A percentile compares a stretch with the other conserved stretches of the same genome.
phyloP scores from a whole-genome alignment of 2,329 filamentous ascomycete species.

The Nothophaeocryptopus gaeumannii region DNA sequence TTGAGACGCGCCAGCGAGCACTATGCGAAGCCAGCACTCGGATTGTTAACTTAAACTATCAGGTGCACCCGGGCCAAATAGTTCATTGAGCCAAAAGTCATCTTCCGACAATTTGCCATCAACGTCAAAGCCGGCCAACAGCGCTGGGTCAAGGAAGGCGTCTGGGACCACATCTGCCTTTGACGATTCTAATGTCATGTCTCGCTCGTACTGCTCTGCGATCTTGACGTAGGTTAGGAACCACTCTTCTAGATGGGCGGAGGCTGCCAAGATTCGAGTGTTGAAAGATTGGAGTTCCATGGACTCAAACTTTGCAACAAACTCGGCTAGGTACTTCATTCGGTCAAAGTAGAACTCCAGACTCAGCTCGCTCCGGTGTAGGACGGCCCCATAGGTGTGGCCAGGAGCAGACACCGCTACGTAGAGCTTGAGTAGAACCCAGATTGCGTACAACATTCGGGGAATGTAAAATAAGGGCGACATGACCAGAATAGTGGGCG shows the following conservation, averaged over 20 bases:
- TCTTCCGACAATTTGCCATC: background rate
- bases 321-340: background rate
- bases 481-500: background rate
- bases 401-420: constrained; percentile 18
- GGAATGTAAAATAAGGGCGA: constrained; percentile 17
- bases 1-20: too few species aligned
- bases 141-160: background rate
- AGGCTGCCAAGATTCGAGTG: constrained; percentile 5
- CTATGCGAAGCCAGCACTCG: too few species aligned
- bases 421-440: constrained; percentile 19
- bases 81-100: background rate
- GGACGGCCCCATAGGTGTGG: constrained; percentile 21
- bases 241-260: constrained; percentile 1
- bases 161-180: background rate
- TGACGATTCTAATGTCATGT: background rate
- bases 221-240: constrained; percentile 4
- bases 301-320: background rate
- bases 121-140: background rate
- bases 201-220: constrained; percentile 3
- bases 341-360: constrained; percentile 9
- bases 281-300: background rate
- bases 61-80: too few species aligned
- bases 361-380: constrained; percentile 22
- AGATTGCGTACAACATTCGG: constrained; percentile 15
- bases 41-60: too few species aligned